phyloP scores from a whole-genome alignment of 768 basidiomycete species.

The Boletus speciosus region DNA sequence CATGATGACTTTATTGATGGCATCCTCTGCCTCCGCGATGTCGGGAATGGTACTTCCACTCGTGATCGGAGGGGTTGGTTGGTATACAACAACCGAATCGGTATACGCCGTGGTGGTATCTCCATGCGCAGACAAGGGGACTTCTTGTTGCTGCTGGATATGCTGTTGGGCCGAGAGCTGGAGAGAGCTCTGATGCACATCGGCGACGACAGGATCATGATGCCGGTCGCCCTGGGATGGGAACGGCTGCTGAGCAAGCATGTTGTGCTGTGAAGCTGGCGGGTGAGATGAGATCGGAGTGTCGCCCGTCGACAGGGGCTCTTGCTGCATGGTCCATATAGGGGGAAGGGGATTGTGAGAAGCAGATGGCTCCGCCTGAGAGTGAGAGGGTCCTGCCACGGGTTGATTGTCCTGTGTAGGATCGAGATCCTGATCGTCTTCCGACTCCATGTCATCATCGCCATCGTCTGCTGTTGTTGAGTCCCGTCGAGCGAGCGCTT shows the following conservation, averaged over 20 bases:
- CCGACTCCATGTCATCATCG: constrained; percentile 37
- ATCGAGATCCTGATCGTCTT: constrained; percentile 32
- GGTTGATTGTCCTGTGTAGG: constrained; percentile 23
- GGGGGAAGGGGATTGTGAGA: constrained; percentile 32
- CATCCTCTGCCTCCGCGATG: constrained; percentile 49
- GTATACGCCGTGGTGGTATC: constrained; percentile 25
- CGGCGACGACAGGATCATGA: constrained; percentile 23
- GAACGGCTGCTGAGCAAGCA: constrained; percentile 31
- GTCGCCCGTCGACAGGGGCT: constrained; percentile 23
- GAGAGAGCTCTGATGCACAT: constrained; percentile 28
- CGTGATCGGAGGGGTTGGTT: constrained; percentile 31
- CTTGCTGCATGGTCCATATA: constrained; percentile 34
- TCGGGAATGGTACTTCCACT: constrained; percentile 36
- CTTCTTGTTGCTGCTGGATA: constrained; percentile 29
- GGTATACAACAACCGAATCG: constrained; percentile 32
- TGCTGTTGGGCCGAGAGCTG: constrained; percentile 31
- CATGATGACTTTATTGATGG: constrained; percentile 50
- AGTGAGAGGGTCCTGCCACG: constrained; percentile 29
- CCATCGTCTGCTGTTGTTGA: constrained; percentile 30
- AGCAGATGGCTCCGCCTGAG: constrained; percentile 23
- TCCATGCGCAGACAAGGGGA: constrained; percentile 26
- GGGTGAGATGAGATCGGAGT: constrained; percentile 33
- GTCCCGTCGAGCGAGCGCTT: constrained; percentile 25
- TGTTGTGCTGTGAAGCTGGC: constrained; percentile 25
- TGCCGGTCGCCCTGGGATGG: constrained; percentile 25